Evolutionary conservation across 495 filamentous ascomycete species (phyloP).

Genomic region (Xylaria venustula): DNA sequence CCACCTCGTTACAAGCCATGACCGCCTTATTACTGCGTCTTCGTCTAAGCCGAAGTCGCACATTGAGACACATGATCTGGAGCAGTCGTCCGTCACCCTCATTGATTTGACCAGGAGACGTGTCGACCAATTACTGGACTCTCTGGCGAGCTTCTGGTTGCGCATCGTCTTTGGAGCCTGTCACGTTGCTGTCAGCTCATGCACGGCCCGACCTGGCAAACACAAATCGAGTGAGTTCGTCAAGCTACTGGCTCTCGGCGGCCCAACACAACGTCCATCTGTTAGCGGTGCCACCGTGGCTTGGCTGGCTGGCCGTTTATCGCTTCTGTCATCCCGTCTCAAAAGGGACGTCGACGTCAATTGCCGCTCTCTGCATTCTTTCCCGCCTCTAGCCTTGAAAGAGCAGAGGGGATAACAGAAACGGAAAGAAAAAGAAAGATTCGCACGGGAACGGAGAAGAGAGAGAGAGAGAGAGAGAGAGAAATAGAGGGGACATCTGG

Average conservation of each 20-base stretch:
- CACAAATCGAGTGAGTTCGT: not conserved
- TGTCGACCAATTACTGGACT: constrained; percentile 12
- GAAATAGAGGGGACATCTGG: not conserved
- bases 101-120: not conserved
- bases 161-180: too few relatives aligned
- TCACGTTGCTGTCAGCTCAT: constrained; percentile 12
- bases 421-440: too few relatives aligned
- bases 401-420: too few relatives aligned
- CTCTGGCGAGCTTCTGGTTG: not conserved
- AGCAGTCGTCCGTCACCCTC: not conserved
- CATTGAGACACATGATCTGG: not conserved
- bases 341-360: not conserved
- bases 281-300: constrained; percentile 9
- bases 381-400: not conserved
- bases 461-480: not conserved
- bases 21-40: not conserved
- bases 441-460: not conserved
- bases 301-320: not conserved
- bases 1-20: not conserved
- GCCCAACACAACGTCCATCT: constrained; percentile 14
- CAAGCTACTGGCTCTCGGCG: constrained; percentile 5
- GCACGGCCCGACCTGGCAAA: constrained; percentile 10
- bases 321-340: not conserved
- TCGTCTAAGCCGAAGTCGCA: not conserved
- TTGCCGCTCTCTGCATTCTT: not conserved